Base-by-base conservation (phyloP, 192 early-diverging fungal genomes). In the Phlyctochytrium arcticum region DNA sequence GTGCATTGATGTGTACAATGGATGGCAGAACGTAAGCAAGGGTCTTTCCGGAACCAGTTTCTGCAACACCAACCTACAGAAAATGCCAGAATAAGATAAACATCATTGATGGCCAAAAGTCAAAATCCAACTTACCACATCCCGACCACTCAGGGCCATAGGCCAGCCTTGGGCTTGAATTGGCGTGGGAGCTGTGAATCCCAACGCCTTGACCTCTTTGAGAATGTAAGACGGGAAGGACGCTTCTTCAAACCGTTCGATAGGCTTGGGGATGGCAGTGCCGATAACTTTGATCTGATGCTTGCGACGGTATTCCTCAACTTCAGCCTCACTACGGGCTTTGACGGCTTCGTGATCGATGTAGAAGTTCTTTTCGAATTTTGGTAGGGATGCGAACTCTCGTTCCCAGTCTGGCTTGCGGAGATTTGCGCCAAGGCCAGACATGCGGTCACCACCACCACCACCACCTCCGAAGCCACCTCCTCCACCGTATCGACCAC, bases 81-180 rank as follows among this genome's bases (percentile, higher is more conserved):
- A 8, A 8, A 49, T 24, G 12, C 32, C 5, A 55, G 24, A 10
- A 55, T 7, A 26, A 29, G 7, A 12, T 24, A 53, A 12, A 3
- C 21, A 15, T 15, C 12, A 27, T 15, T 53, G 15, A 53, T 53
- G 21, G 2, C 21, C 39, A 12, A 44, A 44, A 44, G 21, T 8
- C 12, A 44, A 2, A 2, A n/a, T n/a, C n/a, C 15, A 44, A 77
- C 70, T 53, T 62, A 97, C 93, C 66, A 98, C 86, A 73, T 98
- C 93, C 56, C 93, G 87, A 46, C 95, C 95, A 30, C 85, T 89
- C 47, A 98, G 85, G 5, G 95, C 96, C 95, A 97, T 97, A 10
- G 96, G 96, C 95, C 95, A 97, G 30, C 95, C 96, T 67, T 98
- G 96, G 31, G 90, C 84, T 78, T 98, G 96, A 57, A 98, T 98